Base-by-base conservation (phyloP, 2,329 filamentous ascomycete species). In the Pyricularia pennisetigena region DNA sequence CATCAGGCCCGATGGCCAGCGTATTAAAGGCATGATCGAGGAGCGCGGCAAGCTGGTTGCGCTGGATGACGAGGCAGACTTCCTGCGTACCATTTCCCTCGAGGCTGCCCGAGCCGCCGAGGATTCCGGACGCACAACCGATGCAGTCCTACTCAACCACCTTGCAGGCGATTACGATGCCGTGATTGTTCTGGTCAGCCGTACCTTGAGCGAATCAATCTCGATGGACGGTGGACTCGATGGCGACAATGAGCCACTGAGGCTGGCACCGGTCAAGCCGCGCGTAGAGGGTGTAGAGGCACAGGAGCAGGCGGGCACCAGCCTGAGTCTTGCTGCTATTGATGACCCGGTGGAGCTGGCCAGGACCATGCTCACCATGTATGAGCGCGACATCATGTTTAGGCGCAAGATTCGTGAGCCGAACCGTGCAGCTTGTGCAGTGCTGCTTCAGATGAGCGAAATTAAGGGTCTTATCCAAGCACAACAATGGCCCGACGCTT, bases 111-210 rank as follows among this genome's bases (percentile, higher is more conserved):
- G 90, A 71, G 92, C 94, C 74, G 95, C 95, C 4, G 94, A 99
- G 73, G 94, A 98, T 77, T 96, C 94, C 74, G 94, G 95, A 57
- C 88, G 96, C 66, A 93, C 90, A 1, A 96, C 94, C 0, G 95
- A 99, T 78, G 94, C 96, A 2, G 94, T 98, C 16, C 84, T 99
- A 66, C 84, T 99, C 67, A 98, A 97, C 78, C 94, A 99, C 77
- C 84, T 99, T 62, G 94, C 95, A 0, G 92, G 93, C 74, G 94
- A 99, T 77, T 98, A 97, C 76, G 93, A 99, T 77, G 93, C 89
- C 68, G 96, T 98, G n/a, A 88, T 97, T 62, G 83, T 86, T 29
- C 94, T 98, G 72, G 87, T 98, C 75, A 97, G 94, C 78, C 90
- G 93, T 57, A 90, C 94, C 3, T 84, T 99, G 49, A 96, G 94